A percentile compares a stretch with the other conserved stretches of the same genome.
phyloP scores from a whole-genome alignment of 805 yeast species.

The Kodamaea sagamina region DNA sequence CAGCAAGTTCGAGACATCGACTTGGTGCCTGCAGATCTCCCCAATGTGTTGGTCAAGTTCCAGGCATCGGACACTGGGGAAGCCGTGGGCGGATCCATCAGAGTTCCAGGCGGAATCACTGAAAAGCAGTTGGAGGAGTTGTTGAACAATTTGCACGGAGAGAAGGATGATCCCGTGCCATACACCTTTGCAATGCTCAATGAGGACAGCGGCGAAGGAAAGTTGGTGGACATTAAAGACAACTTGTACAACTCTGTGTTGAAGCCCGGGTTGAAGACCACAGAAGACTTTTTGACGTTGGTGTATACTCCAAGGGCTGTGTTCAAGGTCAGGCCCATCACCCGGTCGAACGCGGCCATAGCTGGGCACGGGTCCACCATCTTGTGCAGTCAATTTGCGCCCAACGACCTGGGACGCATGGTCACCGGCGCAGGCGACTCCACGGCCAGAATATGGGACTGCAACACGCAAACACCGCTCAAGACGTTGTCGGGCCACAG shows the following conservation, averaged over 20 bases:
- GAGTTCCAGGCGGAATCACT: constrained; percentile 88
- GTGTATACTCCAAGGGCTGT: constrained; percentile 94
- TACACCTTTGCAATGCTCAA: constrained; percentile 72
- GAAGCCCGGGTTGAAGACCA: constrained; percentile 82
- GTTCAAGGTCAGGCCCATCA: constrained; percentile 87
- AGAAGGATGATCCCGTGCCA: constrained; percentile 82
- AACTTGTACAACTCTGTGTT: constrained; percentile 78
- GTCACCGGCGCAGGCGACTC: constrained; percentile 96
- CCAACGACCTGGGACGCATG: constrained; percentile 79
- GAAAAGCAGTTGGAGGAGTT: constrained; percentile 87
- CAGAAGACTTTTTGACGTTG: constrained; percentile 90
- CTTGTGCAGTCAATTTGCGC: constrained; percentile 90
- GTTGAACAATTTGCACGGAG: constrained; percentile 73
- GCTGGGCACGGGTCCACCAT: constrained; percentile 96
- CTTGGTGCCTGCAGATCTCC: constrained; percentile 73
- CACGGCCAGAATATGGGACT: constrained; percentile 96
- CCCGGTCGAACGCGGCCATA: constrained; percentile 88
- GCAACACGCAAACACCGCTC: constrained; percentile 89
- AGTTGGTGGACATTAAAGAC: constrained; percentile 70
- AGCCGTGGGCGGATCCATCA: constrained; percentile 73
- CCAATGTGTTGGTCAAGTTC: constrained; percentile 83
- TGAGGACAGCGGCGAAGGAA: constrained; percentile 22
- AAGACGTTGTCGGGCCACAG: constrained; percentile 79
- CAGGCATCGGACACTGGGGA: constrained; percentile 95
- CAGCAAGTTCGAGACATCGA: constrained; percentile 78